A percentile compares a stretch with the other conserved stretches of the same genome.
Evolutionary conservation across 192 early-diverging fungal genomes (phyloP).

Genomic region (Powellomyces hirtus): DNA sequence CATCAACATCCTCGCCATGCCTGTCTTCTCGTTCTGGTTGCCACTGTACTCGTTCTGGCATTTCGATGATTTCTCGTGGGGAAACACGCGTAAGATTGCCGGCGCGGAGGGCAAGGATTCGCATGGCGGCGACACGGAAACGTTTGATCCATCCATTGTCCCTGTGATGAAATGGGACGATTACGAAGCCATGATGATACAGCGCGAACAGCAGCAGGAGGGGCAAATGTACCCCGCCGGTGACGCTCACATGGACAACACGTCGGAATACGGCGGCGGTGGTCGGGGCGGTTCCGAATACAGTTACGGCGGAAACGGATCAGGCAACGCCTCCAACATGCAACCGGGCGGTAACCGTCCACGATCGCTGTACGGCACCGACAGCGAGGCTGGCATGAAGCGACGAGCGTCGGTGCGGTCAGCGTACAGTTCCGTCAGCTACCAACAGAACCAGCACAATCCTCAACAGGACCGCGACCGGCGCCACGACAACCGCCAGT

Average conservation of each 20-base stretch:
- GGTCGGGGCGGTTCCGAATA: slow-evolving; percentile 6
- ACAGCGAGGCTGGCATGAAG: neutral
- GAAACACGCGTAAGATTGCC: slow-evolving; percentile 85
- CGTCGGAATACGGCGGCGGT: neutral
- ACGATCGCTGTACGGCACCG: neutral
- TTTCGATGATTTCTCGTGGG: slow-evolving; percentile 60
- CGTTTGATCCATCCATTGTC: slow-evolving; percentile 44
- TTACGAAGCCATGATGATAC: slow-evolving; percentile 19
- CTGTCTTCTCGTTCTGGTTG: slow-evolving; percentile 71
- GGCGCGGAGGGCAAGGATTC: slow-evolving; percentile 76
- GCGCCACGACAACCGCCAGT: neutral
- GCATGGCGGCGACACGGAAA: slow-evolving; percentile 57
- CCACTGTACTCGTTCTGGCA: slow-evolving; percentile 91
- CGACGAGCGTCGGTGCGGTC: neutral
- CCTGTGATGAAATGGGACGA: slow-evolving; percentile 48
- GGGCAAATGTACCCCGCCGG: neutral
- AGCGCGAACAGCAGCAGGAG: slow-evolving; percentile 6
- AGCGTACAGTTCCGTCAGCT: neutral
- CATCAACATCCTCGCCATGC: slow-evolving; percentile 87
- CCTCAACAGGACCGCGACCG: too few species aligned
- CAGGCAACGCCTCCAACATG: neutral
- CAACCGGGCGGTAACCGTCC: neutral
- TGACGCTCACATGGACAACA: neutral
- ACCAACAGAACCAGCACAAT: neutral
- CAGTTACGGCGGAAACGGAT: slow-evolving; percentile 17